Base-by-base conservation (phyloP, 192 early-diverging fungal genomes). In the Linnemannia exigua region DNA sequence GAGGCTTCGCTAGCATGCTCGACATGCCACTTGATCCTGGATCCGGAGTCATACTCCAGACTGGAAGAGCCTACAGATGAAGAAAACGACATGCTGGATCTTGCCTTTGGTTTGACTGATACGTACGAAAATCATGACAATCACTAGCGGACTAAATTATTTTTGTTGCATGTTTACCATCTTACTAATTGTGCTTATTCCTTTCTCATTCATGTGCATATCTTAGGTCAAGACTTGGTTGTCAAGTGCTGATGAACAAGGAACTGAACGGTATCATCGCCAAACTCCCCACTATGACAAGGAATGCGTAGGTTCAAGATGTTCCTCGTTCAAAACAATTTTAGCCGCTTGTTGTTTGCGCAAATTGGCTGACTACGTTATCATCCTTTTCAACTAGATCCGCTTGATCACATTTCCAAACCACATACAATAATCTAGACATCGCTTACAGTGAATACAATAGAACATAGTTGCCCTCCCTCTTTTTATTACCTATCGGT, bases 21-120 rank as follows among this genome's bases (percentile, higher is more conserved):
- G 20, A 98, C 97, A 1, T 98, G 98, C 84, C 98, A 99, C 86
- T 93, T 99, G 22, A 96, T 99, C 44, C 88, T 97, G 75, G 95
- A 96, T 1, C 90, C 91, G 54, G 89, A 95, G 36, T 93, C 94
- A 70, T 99, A 93, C 85, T 93, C 95, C 17, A 94, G 92, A 73
- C 89, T 99, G 77, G 95, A 95, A 22, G 97, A 98, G 88, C 97
- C 98, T 0, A 93, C 94, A 1, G 98, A 99, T 87, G 98, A 99
- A 87, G 98, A 99, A 74, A 98, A 98, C 86, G 98, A 99, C 83
- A 98, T 99, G 97, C 88, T 99, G 67, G 98, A 99, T 89, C 85
- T 99, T 81, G 97, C 97, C 20, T 99, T 98, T 90, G 97, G 96
- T 12, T 90, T 98, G 76, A 98, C 97, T 7, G 97, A 98, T 67